These are phyloP conservation scores for Talaromyces amestolkiae DNA, from an alignment of 2,329 filamentous ascomycete genomes.

Conservation along the genomic window DNA sequence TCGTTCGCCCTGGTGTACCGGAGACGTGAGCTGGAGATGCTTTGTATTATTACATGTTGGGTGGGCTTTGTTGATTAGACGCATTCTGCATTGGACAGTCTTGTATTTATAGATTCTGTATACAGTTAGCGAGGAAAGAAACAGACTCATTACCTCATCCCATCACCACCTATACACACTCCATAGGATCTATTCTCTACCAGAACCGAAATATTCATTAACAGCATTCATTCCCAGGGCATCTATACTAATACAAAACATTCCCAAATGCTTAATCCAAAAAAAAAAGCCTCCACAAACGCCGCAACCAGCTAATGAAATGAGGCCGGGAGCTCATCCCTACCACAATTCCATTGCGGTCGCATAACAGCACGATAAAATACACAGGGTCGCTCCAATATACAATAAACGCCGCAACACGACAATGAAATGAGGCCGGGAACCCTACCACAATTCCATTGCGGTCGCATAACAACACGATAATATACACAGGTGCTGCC, in stretches of 20 bases:
- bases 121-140: neutral
- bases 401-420: neutral
- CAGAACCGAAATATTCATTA: neutral
- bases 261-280: neutral
- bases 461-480: neutral
- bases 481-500: neutral
- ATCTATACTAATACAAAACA: neutral
- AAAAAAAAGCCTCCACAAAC: neutral
- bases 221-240: neutral
- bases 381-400: neutral
- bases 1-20: slow-evolving; percentile 19
- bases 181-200: neutral
- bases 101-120: slow-evolving; percentile 3
- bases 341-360: neutral
- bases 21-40: slow-evolving; percentile 3
- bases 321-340: neutral
- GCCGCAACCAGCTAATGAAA: neutral
- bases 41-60: neutral
- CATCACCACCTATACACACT: too few relatives aligned
- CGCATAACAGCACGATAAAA: neutral
- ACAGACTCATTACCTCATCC: neutral
- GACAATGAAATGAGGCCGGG: neutral
- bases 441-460: neutral
- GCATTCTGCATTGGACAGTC: neutral
- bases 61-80: neutral